Percentiles rank a stretch among this genome's conserved stretches.
phyloP scores from a whole-genome alignment of 2,329 filamentous ascomycete species.

The Camptophora hylomeconis region DNA sequence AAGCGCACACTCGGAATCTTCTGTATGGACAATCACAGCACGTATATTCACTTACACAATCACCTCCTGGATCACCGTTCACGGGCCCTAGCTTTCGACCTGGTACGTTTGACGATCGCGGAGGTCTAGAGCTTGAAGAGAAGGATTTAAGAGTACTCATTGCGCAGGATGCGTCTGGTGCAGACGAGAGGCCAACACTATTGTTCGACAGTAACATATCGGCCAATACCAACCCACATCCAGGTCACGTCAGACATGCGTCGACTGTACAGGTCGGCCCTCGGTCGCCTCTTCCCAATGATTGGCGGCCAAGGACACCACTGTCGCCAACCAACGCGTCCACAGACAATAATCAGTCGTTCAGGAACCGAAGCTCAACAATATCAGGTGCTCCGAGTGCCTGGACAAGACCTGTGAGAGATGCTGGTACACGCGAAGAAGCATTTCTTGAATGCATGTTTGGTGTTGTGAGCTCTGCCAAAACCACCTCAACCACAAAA shows the following conservation, averaged over 20 bases:
- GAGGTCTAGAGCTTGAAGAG: conserved; percentile 32
- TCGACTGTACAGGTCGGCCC: conserved; percentile 1
- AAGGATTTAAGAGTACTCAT: conserved; percentile 35
- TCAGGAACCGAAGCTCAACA: conserved; percentile 32
- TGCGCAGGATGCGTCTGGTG: conserved; percentile 35
- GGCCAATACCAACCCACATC: conserved; percentile 1
- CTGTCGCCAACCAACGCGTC: conserved; percentile 15
- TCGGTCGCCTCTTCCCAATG: background rate
- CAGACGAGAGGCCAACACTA: conserved; percentile 32
- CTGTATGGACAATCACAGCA: conserved; percentile 29
- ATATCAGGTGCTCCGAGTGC: conserved; percentile 25
- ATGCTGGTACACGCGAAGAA: conserved; percentile 32
- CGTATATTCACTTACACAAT: conserved; percentile 26
- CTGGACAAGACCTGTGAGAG: conserved; percentile 22
- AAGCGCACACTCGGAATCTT: conserved; percentile 35
- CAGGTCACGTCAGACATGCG: background rate
- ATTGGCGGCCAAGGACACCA: conserved; percentile 3
- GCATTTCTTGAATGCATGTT: conserved; percentile 47
- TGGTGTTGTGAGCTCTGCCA: conserved; percentile 44
- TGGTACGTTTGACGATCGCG: conserved; percentile 33
- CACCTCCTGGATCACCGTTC: conserved; percentile 23
- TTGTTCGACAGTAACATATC: conserved; percentile 29
- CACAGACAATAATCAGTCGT: conserved; percentile 22
- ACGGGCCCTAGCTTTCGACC: conserved; percentile 28
- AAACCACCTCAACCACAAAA: conserved; percentile 47